Percentiles rank a stretch among this genome's conserved stretches.
phyloP scores from a whole-genome alignment of 352 stramenopile genomes.

The Phytopythium delawarense region DNA sequence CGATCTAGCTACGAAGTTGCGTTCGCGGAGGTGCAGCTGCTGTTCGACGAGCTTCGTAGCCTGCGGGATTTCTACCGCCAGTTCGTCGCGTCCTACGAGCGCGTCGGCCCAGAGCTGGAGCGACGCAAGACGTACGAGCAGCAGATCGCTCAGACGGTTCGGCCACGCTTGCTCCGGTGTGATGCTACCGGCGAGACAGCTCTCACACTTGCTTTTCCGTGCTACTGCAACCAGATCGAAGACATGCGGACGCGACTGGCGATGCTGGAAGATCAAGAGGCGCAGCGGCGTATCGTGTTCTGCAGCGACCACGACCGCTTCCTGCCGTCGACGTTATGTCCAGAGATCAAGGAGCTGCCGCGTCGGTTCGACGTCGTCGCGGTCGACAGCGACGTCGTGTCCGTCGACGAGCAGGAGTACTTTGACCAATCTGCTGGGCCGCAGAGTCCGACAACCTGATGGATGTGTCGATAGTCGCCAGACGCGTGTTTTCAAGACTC shows the following conservation, averaged over 20 bases:
- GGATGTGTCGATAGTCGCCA: not conserved
- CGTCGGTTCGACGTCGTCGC: constrained; percentile 45
- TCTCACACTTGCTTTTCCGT: not conserved
- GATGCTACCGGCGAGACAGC: not conserved
- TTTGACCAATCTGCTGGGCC: not conserved
- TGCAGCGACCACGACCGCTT: constrained; percentile 60
- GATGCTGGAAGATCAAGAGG: constrained; percentile 45
- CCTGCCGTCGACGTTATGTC: constrained; percentile 64
- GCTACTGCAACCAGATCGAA: constrained; percentile 35
- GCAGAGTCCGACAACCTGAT: not conserved
- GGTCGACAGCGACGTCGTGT: constrained; percentile 6
- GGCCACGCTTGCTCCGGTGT: not conserved
- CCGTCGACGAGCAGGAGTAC: constrained; percentile 2
- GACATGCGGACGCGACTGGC: constrained; percentile 49
- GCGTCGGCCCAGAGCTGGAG: constrained; percentile 49
- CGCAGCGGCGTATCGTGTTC: constrained; percentile 34
- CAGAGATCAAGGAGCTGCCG: constrained; percentile 64
- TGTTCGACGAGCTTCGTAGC: constrained; percentile 76
- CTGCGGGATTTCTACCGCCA: constrained; percentile 83
- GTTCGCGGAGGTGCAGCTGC: constrained; percentile 58
- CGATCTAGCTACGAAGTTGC: constrained; percentile 54
- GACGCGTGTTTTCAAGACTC: not conserved
- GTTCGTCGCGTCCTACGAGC: constrained; percentile 62
- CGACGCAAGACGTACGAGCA: constrained; percentile 51
- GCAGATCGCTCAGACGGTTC: constrained; percentile 47